phyloP scores from a whole-genome alignment of 1,139 yeast genomes.

The Suhomyces taliae region DNA sequence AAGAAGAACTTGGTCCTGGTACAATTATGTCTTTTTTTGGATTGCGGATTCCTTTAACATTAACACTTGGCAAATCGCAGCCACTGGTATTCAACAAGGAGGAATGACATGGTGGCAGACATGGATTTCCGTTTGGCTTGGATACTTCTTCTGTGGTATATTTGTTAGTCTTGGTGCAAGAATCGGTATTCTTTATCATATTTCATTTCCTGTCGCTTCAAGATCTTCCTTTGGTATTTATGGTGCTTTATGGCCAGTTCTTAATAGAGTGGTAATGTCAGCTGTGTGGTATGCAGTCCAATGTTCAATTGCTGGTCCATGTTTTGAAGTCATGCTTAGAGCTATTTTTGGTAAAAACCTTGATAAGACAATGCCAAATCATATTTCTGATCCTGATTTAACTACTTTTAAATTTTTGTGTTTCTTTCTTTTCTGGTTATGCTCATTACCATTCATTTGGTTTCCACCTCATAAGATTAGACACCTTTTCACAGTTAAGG shows the following conservation, averaged over 20 bases:
- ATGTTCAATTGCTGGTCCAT: slow-evolving; percentile 78
- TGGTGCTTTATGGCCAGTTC: slow-evolving; percentile 78
- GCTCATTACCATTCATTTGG: slow-evolving; percentile 74
- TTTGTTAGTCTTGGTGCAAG: slow-evolving; percentile 67
- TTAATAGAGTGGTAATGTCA: slow-evolving; percentile 81
- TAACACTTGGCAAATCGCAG: slow-evolving; percentile 89
- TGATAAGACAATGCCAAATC: slow-evolving; percentile 45
- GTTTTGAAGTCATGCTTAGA: slow-evolving; percentile 70
- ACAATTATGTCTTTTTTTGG: slow-evolving; percentile 77
- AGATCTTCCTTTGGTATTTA: slow-evolving; percentile 76
- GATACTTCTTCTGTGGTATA: slow-evolving; percentile 59
- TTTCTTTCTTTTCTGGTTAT: slow-evolving; percentile 77
- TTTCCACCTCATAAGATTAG: slow-evolving; percentile 80
- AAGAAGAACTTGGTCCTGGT: slow-evolving; percentile 80
- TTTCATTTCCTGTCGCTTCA: slow-evolving; percentile 75
- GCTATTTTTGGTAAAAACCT: slow-evolving; percentile 67
- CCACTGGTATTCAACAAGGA: slow-evolving; percentile 67
- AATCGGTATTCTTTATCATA: slow-evolving; percentile 71
- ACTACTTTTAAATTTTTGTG: slow-evolving; percentile 70
- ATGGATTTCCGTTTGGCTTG: slow-evolving; percentile 83
- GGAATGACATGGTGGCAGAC: slow-evolving; percentile 90
- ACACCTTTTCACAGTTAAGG: slow-evolving; percentile 78
- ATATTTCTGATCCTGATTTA: slow-evolving; percentile 53
- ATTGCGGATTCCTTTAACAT: slow-evolving; percentile 84
- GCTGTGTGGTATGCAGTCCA: slow-evolving; percentile 86